These are phyloP conservation scores for Candida tammaniensis DNA, from an alignment of 805 yeast species.

Conservation along the genomic window DNA sequence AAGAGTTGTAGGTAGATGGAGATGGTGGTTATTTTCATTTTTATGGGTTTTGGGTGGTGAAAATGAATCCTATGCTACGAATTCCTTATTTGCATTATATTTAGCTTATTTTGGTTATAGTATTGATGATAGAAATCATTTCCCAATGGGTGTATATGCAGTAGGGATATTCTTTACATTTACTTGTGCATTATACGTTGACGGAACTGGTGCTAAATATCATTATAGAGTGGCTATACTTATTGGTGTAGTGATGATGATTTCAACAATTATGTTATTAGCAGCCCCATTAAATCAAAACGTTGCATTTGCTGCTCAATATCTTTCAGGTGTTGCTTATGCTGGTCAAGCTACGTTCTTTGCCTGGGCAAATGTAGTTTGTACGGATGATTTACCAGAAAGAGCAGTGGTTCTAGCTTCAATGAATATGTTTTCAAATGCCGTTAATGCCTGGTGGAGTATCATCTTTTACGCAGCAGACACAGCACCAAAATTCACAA, in stretches of 20 bases:
- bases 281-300: conserved; percentile 35
- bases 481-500: conserved; percentile 48
- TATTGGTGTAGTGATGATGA: conserved; percentile 40
- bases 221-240: conserved; percentile 53
- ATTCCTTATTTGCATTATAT: conserved; percentile 34
- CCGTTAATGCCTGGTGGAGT: conserved; percentile 67
- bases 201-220: conserved; percentile 29
- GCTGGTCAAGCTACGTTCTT: conserved; percentile 62
- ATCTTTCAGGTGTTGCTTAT: conserved; percentile 50
- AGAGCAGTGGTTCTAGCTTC: conserved; percentile 64
- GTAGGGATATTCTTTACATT: conserved; percentile 32
- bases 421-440: conserved; percentile 63
- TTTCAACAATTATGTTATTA: conserved; percentile 47
- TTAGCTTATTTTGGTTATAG: conserved; percentile 26
- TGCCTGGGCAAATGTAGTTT: conserved; percentile 62
- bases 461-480: conserved; percentile 51
- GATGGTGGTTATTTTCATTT: conserved; percentile 34
- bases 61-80: conserved; percentile 33
- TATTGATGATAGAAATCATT: conserved; percentile 30
- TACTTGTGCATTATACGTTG: conserved; percentile 26
- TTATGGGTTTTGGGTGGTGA: conserved; percentile 38
- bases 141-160: conserved; percentile 38
- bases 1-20: conserved; percentile 40
- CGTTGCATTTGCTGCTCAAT: conserved; percentile 52
- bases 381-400: conserved; percentile 58